phyloP scores from a whole-genome alignment of 306 rosid genomes.

The Casuarina equisetifolia region DNA sequence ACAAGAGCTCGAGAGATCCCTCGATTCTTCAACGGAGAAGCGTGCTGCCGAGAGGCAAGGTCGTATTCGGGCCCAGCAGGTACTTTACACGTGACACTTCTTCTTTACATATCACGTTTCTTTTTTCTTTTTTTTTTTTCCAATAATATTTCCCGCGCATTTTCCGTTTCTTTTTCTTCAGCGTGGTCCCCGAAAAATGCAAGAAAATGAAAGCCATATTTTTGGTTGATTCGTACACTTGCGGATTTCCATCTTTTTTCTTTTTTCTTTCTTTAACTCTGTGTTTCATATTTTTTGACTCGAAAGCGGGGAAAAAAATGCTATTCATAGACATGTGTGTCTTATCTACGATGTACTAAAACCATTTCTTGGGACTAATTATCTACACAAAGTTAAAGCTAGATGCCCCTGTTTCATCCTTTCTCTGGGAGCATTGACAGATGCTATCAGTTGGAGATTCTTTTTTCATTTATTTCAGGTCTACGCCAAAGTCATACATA shows the following conservation, averaged over 20 bases:
- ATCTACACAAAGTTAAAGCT: background rate
- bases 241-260: no score
- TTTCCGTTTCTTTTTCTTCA: background rate
- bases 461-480: background rate
- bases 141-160: background rate
- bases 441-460: background rate
- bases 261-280: no score
- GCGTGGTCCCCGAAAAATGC: background rate
- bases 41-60: slow-evolving; percentile 85
- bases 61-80: slow-evolving; percentile 95
- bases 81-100: background rate
- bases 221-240: no score
- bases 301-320: background rate
- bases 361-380: background rate
- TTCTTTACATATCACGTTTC: background rate
- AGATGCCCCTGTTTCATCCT: background rate
- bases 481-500: background rate
- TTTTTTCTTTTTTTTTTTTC: background rate
- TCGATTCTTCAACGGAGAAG: slow-evolving; percentile 48
- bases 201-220: background rate
- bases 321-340: no score
- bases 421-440: background rate
- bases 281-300: no score
- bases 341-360: background rate
- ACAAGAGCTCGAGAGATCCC: slow-evolving; percentile 58